These are phyloP conservation scores for Aspergillus fischeri DNA, from an alignment of 2,329 filamentous ascomycete genomes.

Conservation along the genomic window DNA sequence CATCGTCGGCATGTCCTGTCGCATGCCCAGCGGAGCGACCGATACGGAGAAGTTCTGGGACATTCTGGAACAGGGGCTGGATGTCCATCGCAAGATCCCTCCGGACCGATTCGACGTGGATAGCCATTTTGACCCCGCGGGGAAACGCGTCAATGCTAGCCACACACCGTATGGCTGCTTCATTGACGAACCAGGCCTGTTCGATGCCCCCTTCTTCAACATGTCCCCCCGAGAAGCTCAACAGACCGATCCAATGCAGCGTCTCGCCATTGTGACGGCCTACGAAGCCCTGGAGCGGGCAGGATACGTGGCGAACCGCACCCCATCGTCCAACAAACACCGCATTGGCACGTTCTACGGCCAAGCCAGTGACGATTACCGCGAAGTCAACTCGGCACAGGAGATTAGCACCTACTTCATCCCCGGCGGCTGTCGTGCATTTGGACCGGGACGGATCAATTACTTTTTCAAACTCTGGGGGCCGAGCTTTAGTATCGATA, in stretches of 20 bases:
- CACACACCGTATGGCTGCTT: conserved; percentile 32
- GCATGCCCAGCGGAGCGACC: conserved; percentile 9
- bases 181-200: conserved; percentile 33
- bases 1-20: conserved; percentile 8
- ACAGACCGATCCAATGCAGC: conserved; percentile 2
- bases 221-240: conserved; percentile 63
- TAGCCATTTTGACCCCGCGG: conserved; percentile 31
- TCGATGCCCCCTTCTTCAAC: conserved; percentile 39
- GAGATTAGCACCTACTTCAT: conserved; percentile 66
- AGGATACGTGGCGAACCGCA: conserved; percentile 68
- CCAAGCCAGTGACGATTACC: conserved; percentile 63
- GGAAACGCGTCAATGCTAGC: conserved; percentile 29
- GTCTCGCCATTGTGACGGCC: conserved; percentile 51
- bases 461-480: conserved; percentile 74
- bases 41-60: conserved; percentile 35
- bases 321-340: conserved; percentile 58
- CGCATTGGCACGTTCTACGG: conserved; percentile 69
- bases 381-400: conserved; percentile 67
- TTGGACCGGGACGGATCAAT: conserved; percentile 62
- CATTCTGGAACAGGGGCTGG: conserved; percentile 28
- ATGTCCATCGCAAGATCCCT: conserved; percentile 31
- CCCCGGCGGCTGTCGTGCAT: conserved; percentile 58
- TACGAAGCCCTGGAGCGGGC: conserved; percentile 64
- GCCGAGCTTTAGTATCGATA: conserved; percentile 67
- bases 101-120: conserved; percentile 31